phyloP scores from a whole-genome alignment of 2,329 filamentous ascomycete species.

The Xylaria sp. region DNA sequence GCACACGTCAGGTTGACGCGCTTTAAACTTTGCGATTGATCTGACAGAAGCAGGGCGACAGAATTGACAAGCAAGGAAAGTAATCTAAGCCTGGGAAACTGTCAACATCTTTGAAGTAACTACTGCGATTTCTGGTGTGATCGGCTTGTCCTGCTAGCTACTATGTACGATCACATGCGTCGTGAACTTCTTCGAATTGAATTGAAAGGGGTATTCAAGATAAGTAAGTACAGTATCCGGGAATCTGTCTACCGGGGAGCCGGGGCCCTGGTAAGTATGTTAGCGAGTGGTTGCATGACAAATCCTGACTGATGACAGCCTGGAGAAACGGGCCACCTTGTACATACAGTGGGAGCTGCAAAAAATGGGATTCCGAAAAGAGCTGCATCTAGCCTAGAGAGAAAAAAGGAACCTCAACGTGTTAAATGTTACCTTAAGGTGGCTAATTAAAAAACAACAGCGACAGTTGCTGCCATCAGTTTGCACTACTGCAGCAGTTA shows the following conservation, averaged over 20 bases:
- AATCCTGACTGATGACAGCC: not conserved
- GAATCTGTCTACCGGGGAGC: not conserved
- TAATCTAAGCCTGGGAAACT: not conserved
- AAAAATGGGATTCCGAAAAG: not conserved
- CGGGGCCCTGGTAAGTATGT: not conserved
- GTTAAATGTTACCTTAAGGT: not conserved
- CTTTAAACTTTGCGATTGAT: conserved; percentile 2
- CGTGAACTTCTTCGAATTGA: not conserved
- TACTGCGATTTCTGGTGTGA: not conserved
- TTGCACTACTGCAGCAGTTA: not conserved
- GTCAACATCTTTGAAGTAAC: not conserved
- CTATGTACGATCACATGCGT: not conserved
- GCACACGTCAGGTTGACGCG: not conserved
- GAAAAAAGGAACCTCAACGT: not conserved
- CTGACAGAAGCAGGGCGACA: not conserved
- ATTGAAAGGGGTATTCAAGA: not conserved
- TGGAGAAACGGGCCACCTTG: not conserved
- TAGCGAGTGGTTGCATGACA: not conserved
- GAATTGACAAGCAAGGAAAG: not conserved
- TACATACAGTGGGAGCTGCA: not conserved
- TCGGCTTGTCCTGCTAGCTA: not conserved
- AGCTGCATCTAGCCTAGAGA: not conserved
- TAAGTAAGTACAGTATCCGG: not conserved
- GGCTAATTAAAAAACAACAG: not conserved
- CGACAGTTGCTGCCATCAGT: not conserved